Evolutionary conservation across 2,329 filamentous ascomycete genomes (phyloP), one percentile per base, ranked within the genome.

Genomic region (Pestalotiopsis sp.): DNA sequence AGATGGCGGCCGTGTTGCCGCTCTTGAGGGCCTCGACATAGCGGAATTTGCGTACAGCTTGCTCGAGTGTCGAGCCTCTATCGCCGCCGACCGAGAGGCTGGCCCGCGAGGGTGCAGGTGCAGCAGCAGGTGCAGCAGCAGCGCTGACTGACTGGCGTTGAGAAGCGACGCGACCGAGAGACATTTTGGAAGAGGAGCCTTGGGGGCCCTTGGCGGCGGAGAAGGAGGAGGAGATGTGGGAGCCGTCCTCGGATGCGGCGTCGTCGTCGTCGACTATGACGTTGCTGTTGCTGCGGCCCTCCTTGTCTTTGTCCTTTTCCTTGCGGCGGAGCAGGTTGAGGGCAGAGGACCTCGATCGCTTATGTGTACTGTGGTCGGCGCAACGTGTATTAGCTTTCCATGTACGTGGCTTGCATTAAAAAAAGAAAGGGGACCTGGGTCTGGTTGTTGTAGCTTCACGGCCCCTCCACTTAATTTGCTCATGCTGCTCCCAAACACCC

Each of bases 31-130:
- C 92, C 82, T 98, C 96, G 77, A 98, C 97, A 61, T 98, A 90
- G 73, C 95, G 91, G 81, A 99, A 99, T 73, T 97, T 95, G 77
- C 92, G 90, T 66, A 99, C 94, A 0, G 95, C 98, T 80, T 97
- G 94, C 78, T 99, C 95, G 69, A 99, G 92, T 27, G 89, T 90
- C 7, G 57, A 57, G 77, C 81, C 31, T 79, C 81, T 75, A 84
- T 87, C 64, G 85, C 83, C 55, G 75, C 70, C 27, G 73, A 71
- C 25, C 73, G 73, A 69, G 76, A 74, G 71, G 76, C 70, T 76
- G 69, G 71, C 75, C 66, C 74, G 76, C 69, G 78, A 70, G 75
- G 80, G 67, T 70, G 75, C 65, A 68, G 70, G 69, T 62, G 71
- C 67, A 60, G 27, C 55, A 52, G 45, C 45, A n/a, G 17, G 17